Evolutionary conservation across 352 stramenopile genomes (phyloP), one percentile per base, ranked within the genome.

Genomic region (Globisporangium okanoganense): DNA sequence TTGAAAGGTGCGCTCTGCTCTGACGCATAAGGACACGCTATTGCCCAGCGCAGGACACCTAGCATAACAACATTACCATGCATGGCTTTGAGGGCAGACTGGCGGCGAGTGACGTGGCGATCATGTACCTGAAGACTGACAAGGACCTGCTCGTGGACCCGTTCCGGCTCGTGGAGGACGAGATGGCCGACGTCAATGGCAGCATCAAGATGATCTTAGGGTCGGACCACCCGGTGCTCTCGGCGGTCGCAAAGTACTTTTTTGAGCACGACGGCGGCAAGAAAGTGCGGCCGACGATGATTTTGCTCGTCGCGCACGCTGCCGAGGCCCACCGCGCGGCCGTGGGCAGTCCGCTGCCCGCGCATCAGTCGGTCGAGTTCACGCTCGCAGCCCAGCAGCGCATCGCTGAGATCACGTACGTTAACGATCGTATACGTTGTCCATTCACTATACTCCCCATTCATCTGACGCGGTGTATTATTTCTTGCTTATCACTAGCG

Each of bases 211-310:
- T 90, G 62, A 90, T 99, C 53, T 70, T 99, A 24, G 96, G 95
- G 13, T 98, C 92, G 29, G 96, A 99, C 63, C 96, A 99, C 72
- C 96, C 97, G 14, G 97, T 99, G 24, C 83, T 99, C 25, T 91
- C 88, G 33, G 97, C 97, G 53, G 97, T 98, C 45, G 96, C 97
- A 14, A 92, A 95, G 71, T 95, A 95, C 72, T 99, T 99, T 71
- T 97, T 98, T 56, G 84, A 95, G 62, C 77, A 91, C 62, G 92
- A 97, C 60, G 95, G 92, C 57, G 98, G 98, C 66, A 99, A 99
- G 72, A 99, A 99, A 71, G 90, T 99, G 55, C 89, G 97, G 0
- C 97, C 97, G 9, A 97, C 97, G 6, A 99, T 99, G 94, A 93
- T 99, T 13, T 79, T 98, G 58, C 81, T 99, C 8, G 83, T 99